Base-by-base conservation (phyloP, 163 green algal genomes). In the Scenedesmus sp. region DNA sequence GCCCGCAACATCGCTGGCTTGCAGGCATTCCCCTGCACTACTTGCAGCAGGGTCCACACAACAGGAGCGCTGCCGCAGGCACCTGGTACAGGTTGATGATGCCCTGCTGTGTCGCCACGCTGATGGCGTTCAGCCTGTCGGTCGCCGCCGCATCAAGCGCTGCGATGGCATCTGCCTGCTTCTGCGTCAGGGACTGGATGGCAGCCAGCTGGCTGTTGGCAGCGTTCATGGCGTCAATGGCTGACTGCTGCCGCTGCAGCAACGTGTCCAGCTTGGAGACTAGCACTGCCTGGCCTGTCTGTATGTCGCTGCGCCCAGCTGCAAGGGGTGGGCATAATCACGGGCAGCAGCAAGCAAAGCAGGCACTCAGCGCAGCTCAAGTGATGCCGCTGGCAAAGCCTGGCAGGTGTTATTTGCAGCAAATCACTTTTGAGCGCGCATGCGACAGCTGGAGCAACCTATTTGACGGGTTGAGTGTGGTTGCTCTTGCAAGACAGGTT, bases 191-290 rank as follows among this genome's bases (percentile, higher is more conserved):
- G 30, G 65, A 86, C 86, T 95, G 82, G 46, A 96, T 91, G 65
- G 91, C 89, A 33, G 81, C 76, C 61, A 96, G 90, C 53, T 93
- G 88, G 13, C 61, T 44, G 61, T 73, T 86, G 35, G 93, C 93
- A 2, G 76, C 85, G 24, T 93, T 72, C 22, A 93, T 93, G 13
- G 93, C 94, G 49, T 92, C 91, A 53, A 95, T 92, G 61, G 95
- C 93, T 95, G 94, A 88, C 96, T 96, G 76, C 94, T 94, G 81
- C 95, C 95, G 92, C 96, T 96, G 70, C 65, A 92, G 81, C 43
- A 92, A 44, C 2, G 94, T 85, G 81, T 95, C 89, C 49, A 97
- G 93, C 86, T 96, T 93, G 59, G 46, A 65, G 43, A 95, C 92
- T 12, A 97, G 91, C 3, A 84, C 86, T 20, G 87, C 46, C 89